A percentile compares a stretch with the other conserved stretches of the same genome.
Conservation (phyloP, 1,284 basidiomycete species). For the Tilletia indica region DNA sequence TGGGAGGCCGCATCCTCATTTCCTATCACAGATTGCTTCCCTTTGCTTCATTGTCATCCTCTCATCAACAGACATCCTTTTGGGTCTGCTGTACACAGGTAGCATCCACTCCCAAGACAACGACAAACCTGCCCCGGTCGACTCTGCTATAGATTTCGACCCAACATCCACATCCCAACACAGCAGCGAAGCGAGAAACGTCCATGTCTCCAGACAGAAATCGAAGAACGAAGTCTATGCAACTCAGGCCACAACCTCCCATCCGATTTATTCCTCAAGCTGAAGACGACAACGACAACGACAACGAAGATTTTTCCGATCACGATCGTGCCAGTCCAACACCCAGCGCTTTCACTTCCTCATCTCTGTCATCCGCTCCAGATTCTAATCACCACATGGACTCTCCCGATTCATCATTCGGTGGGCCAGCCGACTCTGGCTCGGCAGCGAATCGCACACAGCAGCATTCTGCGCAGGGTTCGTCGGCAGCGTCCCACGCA, state of each 20-base stretch:
- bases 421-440: not conserved
- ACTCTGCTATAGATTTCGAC: not conserved
- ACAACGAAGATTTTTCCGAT: not conserved
- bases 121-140: no score
- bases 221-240: conserved; percentile 8
- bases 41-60: not conserved
- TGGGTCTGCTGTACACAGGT: no score
- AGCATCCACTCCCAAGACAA: no score
- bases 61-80: not conserved
- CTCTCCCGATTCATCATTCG: not conserved
- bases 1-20: not conserved
- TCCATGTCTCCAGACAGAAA: conserved; percentile 14
- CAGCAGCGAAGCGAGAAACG: not conserved
- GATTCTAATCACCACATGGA: conserved; percentile 8
- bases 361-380: not conserved
- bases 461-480: not conserved
- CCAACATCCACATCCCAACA: not conserved
- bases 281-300: not conserved
- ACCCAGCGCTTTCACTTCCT: conserved; percentile 13
- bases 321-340: conserved; percentile 12
- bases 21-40: not conserved
- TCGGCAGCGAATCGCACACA: not conserved
- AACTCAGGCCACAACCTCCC: not conserved
- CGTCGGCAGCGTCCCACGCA: no score
- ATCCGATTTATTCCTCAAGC: not conserved